Conservation (phyloP, 2,329 filamentous ascomycete genomes). For the Capronia americana region DNA sequence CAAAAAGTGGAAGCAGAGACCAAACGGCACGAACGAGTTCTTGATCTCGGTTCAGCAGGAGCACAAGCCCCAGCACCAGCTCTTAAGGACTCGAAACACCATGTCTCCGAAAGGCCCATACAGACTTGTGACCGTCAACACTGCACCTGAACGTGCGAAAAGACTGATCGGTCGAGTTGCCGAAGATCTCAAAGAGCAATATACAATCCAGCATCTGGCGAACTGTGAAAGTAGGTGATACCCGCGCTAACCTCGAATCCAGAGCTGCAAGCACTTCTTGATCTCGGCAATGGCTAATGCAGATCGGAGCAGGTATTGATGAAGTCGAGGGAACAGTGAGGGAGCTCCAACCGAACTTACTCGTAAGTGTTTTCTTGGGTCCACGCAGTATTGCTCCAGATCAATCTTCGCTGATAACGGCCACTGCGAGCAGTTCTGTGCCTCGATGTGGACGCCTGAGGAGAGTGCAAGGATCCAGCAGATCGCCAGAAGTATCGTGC, state of each 20-base stretch:
- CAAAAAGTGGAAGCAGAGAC: neutral
- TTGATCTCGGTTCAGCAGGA: neutral
- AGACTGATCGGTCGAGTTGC: conserved; percentile 66
- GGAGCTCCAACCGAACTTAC: conserved; percentile 59
- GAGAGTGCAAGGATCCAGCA: conserved; percentile 48
- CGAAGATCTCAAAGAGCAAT: conserved; percentile 67
- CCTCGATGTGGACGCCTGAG: conserved; percentile 63
- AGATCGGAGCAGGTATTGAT: conserved; percentile 54
- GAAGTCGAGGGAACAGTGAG: conserved; percentile 62
- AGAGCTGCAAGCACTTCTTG: neutral
- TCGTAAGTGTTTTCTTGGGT: conserved; percentile 52
- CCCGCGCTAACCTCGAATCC: neutral
- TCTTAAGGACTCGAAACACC: conserved; percentile 12
- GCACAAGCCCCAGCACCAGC: neutral
- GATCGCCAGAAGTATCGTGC: conserved; percentile 47
- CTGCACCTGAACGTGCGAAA: conserved; percentile 69
- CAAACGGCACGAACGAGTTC: neutral
- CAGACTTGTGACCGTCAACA: conserved; percentile 72
- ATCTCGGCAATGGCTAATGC: conserved; percentile 1
- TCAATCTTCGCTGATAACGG: conserved; percentile 31
- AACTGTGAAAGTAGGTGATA: conserved; percentile 64
- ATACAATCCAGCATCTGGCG: conserved; percentile 67
- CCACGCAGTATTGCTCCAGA: conserved; percentile 5
- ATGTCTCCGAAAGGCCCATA: conserved; percentile 61
- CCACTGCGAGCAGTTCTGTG: conserved; percentile 60